Conservation (phyloP, 805 yeast genomes). For the Scheffersomyces amazonensis region DNA sequence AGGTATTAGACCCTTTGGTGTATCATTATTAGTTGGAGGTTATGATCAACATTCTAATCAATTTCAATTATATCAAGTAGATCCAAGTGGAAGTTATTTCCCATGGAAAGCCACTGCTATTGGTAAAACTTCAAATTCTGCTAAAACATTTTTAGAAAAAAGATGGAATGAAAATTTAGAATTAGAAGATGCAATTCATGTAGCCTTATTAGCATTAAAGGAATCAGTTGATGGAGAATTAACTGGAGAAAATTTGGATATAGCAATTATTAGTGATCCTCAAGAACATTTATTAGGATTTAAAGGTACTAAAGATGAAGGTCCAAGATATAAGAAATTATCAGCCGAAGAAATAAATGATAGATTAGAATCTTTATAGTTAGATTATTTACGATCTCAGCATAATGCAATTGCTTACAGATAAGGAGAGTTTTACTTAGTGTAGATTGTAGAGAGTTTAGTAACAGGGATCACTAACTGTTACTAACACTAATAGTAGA, state of each 20-base stretch:
- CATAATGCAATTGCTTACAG: too few species aligned
- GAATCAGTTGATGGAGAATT: slow-evolving; percentile 98
- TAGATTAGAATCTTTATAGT: slow-evolving; percentile 82
- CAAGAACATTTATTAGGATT: slow-evolving; percentile 80
- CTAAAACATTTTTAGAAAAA: slow-evolving; percentile 94
- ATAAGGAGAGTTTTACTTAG: too few species aligned
- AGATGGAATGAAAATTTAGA: slow-evolving; percentile 98
- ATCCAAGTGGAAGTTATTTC: slow-evolving; percentile 95
- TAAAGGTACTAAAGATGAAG: slow-evolving; percentile 75
- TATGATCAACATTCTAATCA: slow-evolving; percentile 69
- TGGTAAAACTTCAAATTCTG: slow-evolving; percentile 94
- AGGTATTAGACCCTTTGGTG: slow-evolving; percentile 99
- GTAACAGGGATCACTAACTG: too few species aligned
- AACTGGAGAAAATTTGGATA: slow-evolving; percentile 94
- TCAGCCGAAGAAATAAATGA: slow-evolving; percentile 92
- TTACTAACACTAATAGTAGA: too few species aligned
- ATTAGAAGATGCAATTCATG: slow-evolving; percentile 96
- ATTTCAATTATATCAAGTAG: slow-evolving; percentile 90
- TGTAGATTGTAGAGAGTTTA: too few species aligned
- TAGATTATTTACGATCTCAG: too few species aligned
- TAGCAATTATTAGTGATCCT: slow-evolving; percentile 81
- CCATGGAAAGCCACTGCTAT: slow-evolving; percentile 99
- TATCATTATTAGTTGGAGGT: slow-evolving; percentile 90
- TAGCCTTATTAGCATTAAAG: slow-evolving; percentile 88
- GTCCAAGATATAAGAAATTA: slow-evolving; percentile 87